These are phyloP conservation scores for Hypocreales sp. DNA, from an alignment of 2,329 filamentous ascomycete species.

Conservation along the genomic window DNA sequence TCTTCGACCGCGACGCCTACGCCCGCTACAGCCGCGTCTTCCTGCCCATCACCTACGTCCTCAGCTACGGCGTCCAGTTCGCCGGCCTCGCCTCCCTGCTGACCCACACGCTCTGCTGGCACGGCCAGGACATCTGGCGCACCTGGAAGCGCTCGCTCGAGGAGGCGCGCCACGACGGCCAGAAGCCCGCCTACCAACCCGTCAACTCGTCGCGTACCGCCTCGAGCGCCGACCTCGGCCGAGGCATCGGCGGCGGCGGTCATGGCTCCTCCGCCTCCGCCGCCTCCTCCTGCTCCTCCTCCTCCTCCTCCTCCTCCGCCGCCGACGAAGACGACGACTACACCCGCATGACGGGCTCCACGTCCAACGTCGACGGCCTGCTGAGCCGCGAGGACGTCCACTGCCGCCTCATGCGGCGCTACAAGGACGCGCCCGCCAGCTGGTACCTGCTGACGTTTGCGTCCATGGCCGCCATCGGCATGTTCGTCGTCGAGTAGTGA, in stretches of 20 bases:
- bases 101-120: constrained; percentile 72
- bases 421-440: constrained; percentile 63
- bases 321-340: constrained; percentile 2
- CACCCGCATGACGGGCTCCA: constrained; percentile 17
- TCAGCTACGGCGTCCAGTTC: constrained; percentile 79
- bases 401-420: constrained; percentile 67
- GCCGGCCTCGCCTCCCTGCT: constrained; percentile 66
- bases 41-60: constrained; percentile 71
- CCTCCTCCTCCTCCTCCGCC: background rate
- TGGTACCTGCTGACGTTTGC: constrained; percentile 71
- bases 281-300: too few species aligned
- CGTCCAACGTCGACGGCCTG: constrained; percentile 33
- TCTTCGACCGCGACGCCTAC: constrained; percentile 67
- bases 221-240: too few species aligned
- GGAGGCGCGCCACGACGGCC: constrained; percentile 37
- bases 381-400: constrained; percentile 68
- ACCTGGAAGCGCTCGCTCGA: constrained; percentile 58
- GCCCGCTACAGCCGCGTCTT: constrained; percentile 72
- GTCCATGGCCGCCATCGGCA: constrained; percentile 62
- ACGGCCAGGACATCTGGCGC: constrained; percentile 65
- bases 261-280: too few species aligned
- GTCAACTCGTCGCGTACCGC: constrained; percentile 17
- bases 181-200: constrained; percentile 36
- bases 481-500: constrained; percentile 75
- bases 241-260: too few species aligned